Conservation (phyloP, 2,329 filamentous ascomycete species). For the Colletotrichum musae region DNA sequence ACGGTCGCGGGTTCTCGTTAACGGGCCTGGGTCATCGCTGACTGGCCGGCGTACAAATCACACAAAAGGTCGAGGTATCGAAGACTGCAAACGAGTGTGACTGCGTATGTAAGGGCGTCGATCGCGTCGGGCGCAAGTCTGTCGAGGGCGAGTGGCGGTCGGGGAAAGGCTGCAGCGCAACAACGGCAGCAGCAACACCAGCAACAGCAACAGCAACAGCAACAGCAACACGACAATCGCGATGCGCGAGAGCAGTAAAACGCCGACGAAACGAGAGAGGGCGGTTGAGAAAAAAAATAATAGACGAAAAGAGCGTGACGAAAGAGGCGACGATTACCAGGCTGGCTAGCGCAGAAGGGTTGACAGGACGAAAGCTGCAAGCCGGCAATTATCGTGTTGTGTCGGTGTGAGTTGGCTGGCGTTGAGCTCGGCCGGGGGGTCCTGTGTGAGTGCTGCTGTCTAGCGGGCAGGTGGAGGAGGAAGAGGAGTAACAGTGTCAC, state of each 20-base stretch:
- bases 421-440: conserved; percentile 36
- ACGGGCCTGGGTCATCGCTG: conserved; percentile 47
- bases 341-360: conserved; percentile 30
- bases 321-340: conserved; percentile 34
- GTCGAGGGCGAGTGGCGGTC: conserved; percentile 22
- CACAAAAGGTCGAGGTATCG: conserved; percentile 23
- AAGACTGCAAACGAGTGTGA: conserved; percentile 31
- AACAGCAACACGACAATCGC: neutral
- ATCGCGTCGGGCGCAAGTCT: conserved; percentile 24
- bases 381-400: conserved; percentile 27
- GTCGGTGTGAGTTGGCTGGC: conserved; percentile 42
- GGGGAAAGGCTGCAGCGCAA: conserved; percentile 15
- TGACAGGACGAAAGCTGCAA: conserved; percentile 32
- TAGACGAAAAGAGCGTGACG: conserved; percentile 36
- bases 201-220: neutral
- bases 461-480: conserved; percentile 13
- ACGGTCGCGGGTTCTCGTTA: conserved; percentile 42
- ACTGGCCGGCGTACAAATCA: conserved; percentile 28
- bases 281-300: conserved; percentile 13
- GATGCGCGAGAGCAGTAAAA: conserved; percentile 16
- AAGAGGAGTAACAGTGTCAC: neutral
- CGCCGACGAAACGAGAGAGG: conserved; percentile 4
- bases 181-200: conserved; percentile 9
- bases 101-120: conserved; percentile 9
- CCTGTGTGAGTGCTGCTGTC: conserved; percentile 2